A percentile compares a stretch with the other conserved stretches of the same genome.
Conservation (phyloP, 176 grass and related monocot genomes). For the Triticum urartu region DNA sequence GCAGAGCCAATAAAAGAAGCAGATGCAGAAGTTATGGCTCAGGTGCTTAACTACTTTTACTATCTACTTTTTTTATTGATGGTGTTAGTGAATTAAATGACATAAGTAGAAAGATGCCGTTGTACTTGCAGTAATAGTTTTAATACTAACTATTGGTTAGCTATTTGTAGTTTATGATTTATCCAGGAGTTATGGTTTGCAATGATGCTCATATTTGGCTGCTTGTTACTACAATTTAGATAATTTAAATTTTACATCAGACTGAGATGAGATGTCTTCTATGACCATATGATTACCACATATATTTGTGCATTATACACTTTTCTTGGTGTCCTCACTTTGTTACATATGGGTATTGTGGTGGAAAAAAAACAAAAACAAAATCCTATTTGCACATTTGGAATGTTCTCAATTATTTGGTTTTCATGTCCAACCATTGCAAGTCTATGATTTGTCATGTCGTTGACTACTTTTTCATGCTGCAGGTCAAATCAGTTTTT, state of each 20-base stretch:
- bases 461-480: neutral
- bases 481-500: slow-evolving; percentile 71
- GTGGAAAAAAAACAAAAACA: neutral
- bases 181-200: too few relatives aligned
- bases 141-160: too few relatives aligned
- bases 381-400: neutral
- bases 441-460: neutral
- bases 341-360: neutral
- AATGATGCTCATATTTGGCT: too few relatives aligned
- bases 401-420: neutral
- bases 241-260: neutral
- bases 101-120: too few relatives aligned
- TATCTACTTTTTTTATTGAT: too few relatives aligned
- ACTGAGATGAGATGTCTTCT: neutral
- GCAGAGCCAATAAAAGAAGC: slow-evolving; percentile 62
- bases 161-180: too few relatives aligned
- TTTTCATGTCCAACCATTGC: neutral
- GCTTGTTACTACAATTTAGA: neutral
- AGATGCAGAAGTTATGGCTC: slow-evolving; percentile 70
- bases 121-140: too few relatives aligned
- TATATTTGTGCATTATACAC: neutral
- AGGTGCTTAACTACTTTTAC: slow-evolving; percentile 23
- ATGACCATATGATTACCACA: neutral
- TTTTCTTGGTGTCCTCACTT: neutral
- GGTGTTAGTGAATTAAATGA: neutral